Conservation (phyloP, 257 asterid genomes). For the Solanum chiquidenum region DNA sequence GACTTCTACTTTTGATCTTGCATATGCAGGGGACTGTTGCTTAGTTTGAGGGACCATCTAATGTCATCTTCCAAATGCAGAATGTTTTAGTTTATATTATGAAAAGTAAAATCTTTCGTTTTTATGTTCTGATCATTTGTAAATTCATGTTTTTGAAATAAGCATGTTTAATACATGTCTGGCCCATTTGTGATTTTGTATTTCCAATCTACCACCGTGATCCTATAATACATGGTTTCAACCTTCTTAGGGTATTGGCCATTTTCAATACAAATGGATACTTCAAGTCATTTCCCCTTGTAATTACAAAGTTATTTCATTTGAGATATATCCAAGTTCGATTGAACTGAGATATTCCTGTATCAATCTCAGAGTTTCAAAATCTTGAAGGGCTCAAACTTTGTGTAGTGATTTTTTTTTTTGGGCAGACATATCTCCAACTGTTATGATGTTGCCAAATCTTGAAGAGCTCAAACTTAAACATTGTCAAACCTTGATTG, state of each 20-base stretch:
- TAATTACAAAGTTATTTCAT: background rate
- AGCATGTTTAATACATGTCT: too few relatives aligned
- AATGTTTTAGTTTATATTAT: fast-evolving
- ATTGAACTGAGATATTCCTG: background rate
- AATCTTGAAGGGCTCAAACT: too few relatives aligned
- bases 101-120: too few relatives aligned
- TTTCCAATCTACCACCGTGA: background rate
- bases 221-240: background rate
- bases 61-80: too few relatives aligned
- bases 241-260: background rate
- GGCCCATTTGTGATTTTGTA: too few relatives aligned
- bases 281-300: background rate
- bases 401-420: background rate
- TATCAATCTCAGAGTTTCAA: background rate
- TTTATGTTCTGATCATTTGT: too few relatives aligned
- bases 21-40: background rate
- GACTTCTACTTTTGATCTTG: background rate
- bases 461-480: background rate
- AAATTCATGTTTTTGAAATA: too few relatives aligned
- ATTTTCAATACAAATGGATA: background rate
- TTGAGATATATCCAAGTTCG: background rate
- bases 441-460: background rate
- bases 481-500: background rate
- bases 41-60: too few relatives aligned
- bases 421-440: background rate